These are phyloP conservation scores for Lactifluus echinatus DNA, from an alignment of 768 basidiomycete genomes.

Conservation along the genomic window DNA sequence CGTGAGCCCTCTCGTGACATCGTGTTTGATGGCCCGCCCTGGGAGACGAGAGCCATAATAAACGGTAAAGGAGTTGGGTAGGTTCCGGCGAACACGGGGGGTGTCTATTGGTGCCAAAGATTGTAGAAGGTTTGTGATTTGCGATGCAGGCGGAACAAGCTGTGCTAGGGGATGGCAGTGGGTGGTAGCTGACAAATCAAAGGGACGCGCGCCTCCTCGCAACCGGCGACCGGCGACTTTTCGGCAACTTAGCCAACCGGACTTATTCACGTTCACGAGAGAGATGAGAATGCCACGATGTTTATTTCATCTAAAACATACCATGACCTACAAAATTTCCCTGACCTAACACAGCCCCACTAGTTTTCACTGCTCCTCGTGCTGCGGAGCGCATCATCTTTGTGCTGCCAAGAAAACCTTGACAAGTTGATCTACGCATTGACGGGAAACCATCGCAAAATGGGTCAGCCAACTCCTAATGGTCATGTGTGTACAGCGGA, in stretches of 20 bases:
- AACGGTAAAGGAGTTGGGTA: neutral
- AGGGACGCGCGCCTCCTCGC: too few relatives aligned
- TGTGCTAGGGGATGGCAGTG: neutral
- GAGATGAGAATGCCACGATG: too few relatives aligned
- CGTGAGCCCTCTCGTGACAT: slow-evolving; percentile 13
- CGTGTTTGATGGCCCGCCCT: neutral
- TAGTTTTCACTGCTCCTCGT: too few relatives aligned
- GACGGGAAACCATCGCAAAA: neutral
- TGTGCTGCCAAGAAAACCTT: neutral
- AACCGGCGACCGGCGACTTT: neutral
- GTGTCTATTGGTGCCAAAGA: neutral
- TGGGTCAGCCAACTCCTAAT: too few relatives aligned
- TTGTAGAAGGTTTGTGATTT: neutral
- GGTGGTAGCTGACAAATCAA: neutral
- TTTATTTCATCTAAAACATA: too few relatives aligned
- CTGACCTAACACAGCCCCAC: too few relatives aligned
- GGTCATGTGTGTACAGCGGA: neutral
- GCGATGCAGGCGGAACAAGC: neutral
- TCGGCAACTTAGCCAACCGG: neutral
- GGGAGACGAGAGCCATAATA: neutral
- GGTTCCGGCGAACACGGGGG: neutral
- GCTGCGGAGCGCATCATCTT: too few relatives aligned
- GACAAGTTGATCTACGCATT: neutral
- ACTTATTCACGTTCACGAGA: too few relatives aligned
- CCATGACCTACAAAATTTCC: too few relatives aligned